Percentiles rank a stretch among this genome's conserved stretches.
Evolutionary conservation across 352 stramenopile genomes (phyloP).

Genomic region (Hyaloperonospora arabidopsidis): DNA sequence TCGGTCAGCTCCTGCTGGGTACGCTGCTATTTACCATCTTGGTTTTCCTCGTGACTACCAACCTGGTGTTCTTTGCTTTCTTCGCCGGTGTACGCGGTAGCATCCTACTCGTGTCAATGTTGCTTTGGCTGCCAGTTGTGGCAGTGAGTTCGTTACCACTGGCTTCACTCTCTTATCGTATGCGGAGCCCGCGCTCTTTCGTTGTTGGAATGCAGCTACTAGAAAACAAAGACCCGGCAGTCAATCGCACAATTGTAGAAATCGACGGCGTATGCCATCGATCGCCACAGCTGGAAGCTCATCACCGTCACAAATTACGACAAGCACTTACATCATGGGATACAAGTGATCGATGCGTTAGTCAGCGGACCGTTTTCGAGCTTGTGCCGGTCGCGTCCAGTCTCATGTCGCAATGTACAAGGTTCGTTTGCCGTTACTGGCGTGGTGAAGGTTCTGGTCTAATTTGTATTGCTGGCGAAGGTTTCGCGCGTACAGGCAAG

Average conservation of each 20-base stretch:
- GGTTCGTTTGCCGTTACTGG: slow-evolving; percentile 11
- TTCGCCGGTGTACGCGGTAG: slow-evolving; percentile 74
- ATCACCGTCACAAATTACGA: slow-evolving; percentile 16
- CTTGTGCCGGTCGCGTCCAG: slow-evolving; percentile 22
- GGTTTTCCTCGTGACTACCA: slow-evolving; percentile 90
- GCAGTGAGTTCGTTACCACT: slow-evolving; percentile 40
- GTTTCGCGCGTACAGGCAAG: slow-evolving; percentile 16
- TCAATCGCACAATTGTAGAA: slow-evolving; percentile 6
- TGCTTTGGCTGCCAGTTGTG: slow-evolving; percentile 52
- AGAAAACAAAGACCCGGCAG: slow-evolving; percentile 4
- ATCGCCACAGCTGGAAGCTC: slow-evolving; percentile 13
- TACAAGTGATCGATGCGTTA: slow-evolving; percentile 1
- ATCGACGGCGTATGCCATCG: slow-evolving; percentile 20
- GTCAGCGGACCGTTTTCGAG: slow-evolving; percentile 16
- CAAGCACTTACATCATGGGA: slow-evolving; percentile 14
- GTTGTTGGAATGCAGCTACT: slow-evolving; percentile 28
- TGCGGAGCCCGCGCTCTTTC: slow-evolving; percentile 33
- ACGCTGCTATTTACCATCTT: slow-evolving; percentile 90
- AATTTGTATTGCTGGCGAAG: slow-evolving; percentile 8
- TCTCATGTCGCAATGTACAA: slow-evolving; percentile 22
- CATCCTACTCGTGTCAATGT: slow-evolving; percentile 31
- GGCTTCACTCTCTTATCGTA: slow-evolving; percentile 38
- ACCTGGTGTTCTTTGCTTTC: slow-evolving; percentile 90
- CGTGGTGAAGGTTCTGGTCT: neutral
- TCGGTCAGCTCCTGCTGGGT: slow-evolving; percentile 82